phyloP scores from a whole-genome alignment of 495 filamentous ascomycete species.

The Evernia prunastri region DNA sequence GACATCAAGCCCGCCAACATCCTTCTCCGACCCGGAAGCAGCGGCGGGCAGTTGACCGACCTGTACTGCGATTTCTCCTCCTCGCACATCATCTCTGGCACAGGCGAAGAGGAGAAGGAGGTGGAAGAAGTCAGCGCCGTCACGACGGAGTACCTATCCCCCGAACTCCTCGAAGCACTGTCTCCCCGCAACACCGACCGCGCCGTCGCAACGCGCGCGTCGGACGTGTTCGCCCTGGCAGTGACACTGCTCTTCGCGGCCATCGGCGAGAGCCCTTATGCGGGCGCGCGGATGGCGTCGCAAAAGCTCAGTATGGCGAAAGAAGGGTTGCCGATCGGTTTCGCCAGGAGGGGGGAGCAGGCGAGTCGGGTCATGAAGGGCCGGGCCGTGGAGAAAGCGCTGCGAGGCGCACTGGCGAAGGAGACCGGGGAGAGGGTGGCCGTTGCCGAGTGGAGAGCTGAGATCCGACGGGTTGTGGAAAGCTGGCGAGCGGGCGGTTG shows the following conservation, averaged over 20 bases:
- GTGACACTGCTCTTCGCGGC: conserved; percentile 51
- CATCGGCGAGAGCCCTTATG: conserved; percentile 50
- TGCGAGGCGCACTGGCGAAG: conserved; percentile 40
- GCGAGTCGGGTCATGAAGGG: conserved; percentile 39
- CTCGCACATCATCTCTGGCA: conserved; percentile 34
- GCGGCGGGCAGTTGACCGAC: conserved; percentile 32
- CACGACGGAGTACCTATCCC: conserved; percentile 54
- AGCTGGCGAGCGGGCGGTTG: conserved; percentile 3
- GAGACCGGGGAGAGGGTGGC: conserved; percentile 35
- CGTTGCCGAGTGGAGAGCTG: conserved; percentile 31
- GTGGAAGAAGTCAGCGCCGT: conserved; percentile 37
- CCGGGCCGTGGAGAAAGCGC: conserved; percentile 40
- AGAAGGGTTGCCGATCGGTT: conserved; percentile 45
- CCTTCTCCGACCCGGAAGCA: conserved; percentile 33
- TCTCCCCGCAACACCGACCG: conserved; percentile 31
- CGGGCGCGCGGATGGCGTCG: conserved; percentile 37
- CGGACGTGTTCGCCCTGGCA: conserved; percentile 51
- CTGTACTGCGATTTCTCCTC: conserved; percentile 57
- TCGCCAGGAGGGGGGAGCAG: conserved; percentile 37
- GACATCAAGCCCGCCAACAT: conserved; percentile 55
- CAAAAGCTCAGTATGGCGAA: conserved; percentile 43
- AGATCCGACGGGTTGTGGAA: neutral
- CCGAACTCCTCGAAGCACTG: conserved; percentile 43
- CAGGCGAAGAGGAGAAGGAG: conserved; percentile 18
- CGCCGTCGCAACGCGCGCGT: conserved; percentile 33